Evolutionary conservation across 768 basidiomycete species (phyloP).

Genomic region (Leccinum olivaceopallidum): DNA sequence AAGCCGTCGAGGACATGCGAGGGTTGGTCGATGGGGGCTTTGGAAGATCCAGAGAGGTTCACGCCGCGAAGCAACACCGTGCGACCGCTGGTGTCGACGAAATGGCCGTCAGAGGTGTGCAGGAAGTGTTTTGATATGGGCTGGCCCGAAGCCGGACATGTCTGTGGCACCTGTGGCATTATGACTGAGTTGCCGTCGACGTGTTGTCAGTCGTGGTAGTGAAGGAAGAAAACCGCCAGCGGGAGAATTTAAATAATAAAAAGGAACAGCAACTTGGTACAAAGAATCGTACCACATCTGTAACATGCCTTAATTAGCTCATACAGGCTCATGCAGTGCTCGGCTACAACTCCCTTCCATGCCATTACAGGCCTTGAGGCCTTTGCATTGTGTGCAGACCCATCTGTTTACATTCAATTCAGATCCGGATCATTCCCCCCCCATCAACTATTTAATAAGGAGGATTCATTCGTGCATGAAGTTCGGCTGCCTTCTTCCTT

Average conservation of each 20-base stretch:
- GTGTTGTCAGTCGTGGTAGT: slow-evolving; percentile 2
- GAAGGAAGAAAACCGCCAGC: neutral
- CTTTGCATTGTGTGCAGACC: neutral
- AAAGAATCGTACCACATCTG: slow-evolving; percentile 24
- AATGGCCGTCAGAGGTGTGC: slow-evolving; percentile 66
- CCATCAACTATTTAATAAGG: slow-evolving; percentile 14
- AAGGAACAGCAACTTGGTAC: neutral
- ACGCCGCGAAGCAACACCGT: slow-evolving; percentile 89
- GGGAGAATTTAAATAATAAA: neutral
- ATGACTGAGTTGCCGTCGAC: neutral
- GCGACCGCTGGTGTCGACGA: slow-evolving; percentile 74
- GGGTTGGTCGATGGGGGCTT: slow-evolving; percentile 73
- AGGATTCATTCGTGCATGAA: no score
- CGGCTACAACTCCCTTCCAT: neutral
- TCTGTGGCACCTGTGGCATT: slow-evolving; percentile 25
- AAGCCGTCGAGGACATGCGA: slow-evolving; percentile 71
- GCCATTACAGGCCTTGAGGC: neutral
- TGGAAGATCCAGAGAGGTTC: slow-evolving; percentile 88
- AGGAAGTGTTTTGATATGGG: slow-evolving; percentile 39
- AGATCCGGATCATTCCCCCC: neutral
- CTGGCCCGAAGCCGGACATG: slow-evolving; percentile 21
- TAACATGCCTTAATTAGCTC: slow-evolving; percentile 12
- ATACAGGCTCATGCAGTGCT: neutral
- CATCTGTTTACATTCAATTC: slow-evolving; percentile 2
- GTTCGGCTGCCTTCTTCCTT: no score